Evolutionary conservation across 2,329 filamentous ascomycete species (phyloP).

Genomic region (Davidsoniella eucalypti): DNA sequence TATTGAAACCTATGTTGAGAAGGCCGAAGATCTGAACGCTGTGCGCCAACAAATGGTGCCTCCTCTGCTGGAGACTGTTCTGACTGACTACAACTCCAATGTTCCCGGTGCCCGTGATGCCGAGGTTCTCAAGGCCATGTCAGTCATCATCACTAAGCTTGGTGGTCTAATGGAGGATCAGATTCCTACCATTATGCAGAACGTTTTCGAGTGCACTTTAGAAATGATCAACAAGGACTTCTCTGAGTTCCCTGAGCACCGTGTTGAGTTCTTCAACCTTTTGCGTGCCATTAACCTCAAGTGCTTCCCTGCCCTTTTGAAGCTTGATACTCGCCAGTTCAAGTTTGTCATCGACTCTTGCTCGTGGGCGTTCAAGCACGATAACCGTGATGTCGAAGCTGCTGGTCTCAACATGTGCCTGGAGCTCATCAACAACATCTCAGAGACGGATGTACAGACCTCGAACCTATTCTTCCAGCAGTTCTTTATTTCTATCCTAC

Average conservation of each 20-base stretch:
- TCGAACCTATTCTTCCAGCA: constrained; percentile 95
- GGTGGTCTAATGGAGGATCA: constrained; percentile 97
- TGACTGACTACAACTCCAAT: constrained; percentile 94
- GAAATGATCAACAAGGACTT: constrained; percentile 99
- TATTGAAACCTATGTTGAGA: constrained; percentile 95
- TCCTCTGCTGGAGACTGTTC: constrained; percentile 81
- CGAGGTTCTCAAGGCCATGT: constrained; percentile 94
- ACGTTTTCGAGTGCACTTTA: constrained; percentile 93
- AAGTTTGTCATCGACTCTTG: constrained; percentile 99
- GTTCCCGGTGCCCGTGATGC: constrained; percentile 90
- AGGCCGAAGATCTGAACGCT: constrained; percentile 88
- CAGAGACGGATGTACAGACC: constrained; percentile 70
- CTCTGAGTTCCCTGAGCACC: constrained; percentile 94
- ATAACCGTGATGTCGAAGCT: constrained; percentile 93
- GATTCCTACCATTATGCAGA: constrained; percentile 93
- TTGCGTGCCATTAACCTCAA: constrained; percentile 90
- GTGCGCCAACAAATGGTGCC: constrained; percentile 90
- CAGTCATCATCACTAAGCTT: constrained; percentile 89
- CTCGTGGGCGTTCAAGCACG: constrained; percentile 99
- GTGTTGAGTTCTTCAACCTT: constrained; percentile 98
- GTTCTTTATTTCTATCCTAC: constrained; percentile 88
- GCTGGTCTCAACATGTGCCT: constrained; percentile 96
- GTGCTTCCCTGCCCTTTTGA: constrained; percentile 87
- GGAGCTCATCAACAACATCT: constrained; percentile 94
- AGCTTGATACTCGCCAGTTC: constrained; percentile 91